Conservation (phyloP, 2,329 filamentous ascomycete species). For the Aspergillus melleus region DNA sequence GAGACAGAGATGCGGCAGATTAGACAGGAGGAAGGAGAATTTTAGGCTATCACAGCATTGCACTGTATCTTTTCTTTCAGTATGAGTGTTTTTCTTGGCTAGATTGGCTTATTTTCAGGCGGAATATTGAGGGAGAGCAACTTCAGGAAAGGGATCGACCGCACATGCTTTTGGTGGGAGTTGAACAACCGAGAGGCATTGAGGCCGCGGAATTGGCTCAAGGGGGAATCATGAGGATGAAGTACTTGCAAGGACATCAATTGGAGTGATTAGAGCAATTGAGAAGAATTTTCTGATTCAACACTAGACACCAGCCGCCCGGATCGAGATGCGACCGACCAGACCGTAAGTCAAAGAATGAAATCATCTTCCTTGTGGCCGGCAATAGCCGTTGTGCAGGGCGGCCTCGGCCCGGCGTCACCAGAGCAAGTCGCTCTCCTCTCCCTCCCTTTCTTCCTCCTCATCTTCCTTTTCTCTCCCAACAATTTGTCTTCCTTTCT, state of each 20-base stretch:
- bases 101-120: neutral
- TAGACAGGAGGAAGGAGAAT: neutral
- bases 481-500: neutral
- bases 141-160: neutral
- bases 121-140: too few relatives aligned
- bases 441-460: constrained; percentile 7
- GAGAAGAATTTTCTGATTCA: too few relatives aligned
- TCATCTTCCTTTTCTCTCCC: constrained; percentile 3
- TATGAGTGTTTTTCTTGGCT: neutral
- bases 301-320: too few relatives aligned
- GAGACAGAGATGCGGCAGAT: constrained; percentile 3
- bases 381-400: neutral
- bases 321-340: too few relatives aligned
- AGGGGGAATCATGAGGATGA: neutral
- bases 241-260: neutral
- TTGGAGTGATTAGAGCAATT: neutral
- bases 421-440: neutral
- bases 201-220: neutral
- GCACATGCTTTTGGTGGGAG: neutral
- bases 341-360: too few relatives aligned
- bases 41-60: too few relatives aligned
- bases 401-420: neutral
- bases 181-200: neutral
- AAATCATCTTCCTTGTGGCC: neutral
- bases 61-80: neutral